A percentile compares a stretch with the other conserved stretches of the same genome.
These are phyloP conservation scores for Boletus huronensis DNA, from an alignment of 768 basidiomycete species.

Conservation along the genomic window DNA sequence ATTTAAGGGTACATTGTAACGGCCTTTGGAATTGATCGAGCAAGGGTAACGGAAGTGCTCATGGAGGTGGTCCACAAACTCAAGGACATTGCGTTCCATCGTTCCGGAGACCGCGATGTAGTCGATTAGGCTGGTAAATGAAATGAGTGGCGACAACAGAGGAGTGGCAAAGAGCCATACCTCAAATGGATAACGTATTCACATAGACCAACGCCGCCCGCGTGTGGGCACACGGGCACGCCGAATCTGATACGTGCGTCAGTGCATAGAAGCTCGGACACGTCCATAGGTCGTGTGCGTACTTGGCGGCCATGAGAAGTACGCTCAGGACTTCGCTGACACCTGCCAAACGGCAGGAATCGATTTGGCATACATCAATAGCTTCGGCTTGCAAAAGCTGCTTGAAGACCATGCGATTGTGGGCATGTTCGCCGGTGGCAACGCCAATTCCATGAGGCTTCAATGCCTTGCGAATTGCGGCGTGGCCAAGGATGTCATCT, in stretches of 20 bases:
- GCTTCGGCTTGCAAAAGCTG: slow-evolving; percentile 90
- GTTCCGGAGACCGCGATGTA: slow-evolving; percentile 88
- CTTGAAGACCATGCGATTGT: slow-evolving; percentile 97
- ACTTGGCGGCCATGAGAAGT: slow-evolving; percentile 91
- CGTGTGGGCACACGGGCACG: slow-evolving; percentile 91
- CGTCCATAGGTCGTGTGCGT: slow-evolving; percentile 17
- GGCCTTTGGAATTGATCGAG: slow-evolving; percentile 78
- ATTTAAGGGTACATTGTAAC: slow-evolving; percentile 83
- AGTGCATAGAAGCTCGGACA: background rate
- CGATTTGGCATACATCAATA: slow-evolving; percentile 94
- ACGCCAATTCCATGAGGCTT: slow-evolving; percentile 86
- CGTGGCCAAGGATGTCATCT: slow-evolving; percentile 89
- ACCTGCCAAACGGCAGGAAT: slow-evolving; percentile 89
- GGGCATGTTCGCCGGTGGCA: slow-evolving; percentile 95
- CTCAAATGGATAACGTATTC: slow-evolving; percentile 90
- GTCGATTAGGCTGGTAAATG: slow-evolving; percentile 71
- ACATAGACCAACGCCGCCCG: slow-evolving; percentile 92
- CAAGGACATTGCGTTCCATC: slow-evolving; percentile 93
- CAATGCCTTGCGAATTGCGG: slow-evolving; percentile 77
- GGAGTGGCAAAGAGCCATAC: slow-evolving; percentile 28
- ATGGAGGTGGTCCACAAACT: slow-evolving; percentile 88
- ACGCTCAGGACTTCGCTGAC: slow-evolving; percentile 95
- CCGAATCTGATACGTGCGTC: slow-evolving; percentile 56
- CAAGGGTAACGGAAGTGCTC: slow-evolving; percentile 90
- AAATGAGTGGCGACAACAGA: slow-evolving; percentile 1